A percentile compares a stretch with the other conserved stretches of the same genome.
phyloP scores from a whole-genome alignment of 768 basidiomycete genomes.

The Cyclocybe cylindracea region DNA sequence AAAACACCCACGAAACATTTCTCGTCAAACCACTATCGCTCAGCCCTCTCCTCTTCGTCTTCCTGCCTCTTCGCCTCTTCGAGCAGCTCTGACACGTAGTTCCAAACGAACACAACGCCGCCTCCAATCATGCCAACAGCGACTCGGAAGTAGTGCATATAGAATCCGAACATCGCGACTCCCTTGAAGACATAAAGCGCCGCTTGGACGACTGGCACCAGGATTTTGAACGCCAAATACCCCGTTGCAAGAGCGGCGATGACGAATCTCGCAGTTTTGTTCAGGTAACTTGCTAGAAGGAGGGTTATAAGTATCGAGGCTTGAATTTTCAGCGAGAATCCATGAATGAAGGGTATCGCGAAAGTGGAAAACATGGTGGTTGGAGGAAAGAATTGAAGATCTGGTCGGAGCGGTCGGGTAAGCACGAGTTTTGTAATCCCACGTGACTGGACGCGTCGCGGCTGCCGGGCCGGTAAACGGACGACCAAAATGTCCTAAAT shows the following conservation, averaged over 20 bases:
- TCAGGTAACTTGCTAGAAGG: conserved; percentile 28
- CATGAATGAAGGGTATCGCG: conserved; percentile 26
- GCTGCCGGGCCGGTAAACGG: no score
- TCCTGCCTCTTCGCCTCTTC: conserved; percentile 1
- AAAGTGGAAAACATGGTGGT: conserved; percentile 2
- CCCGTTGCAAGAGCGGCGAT: conserved; percentile 20
- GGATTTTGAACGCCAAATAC: conserved; percentile 27
- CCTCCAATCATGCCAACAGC: conserved; percentile 24
- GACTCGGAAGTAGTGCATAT: conserved; percentile 32
- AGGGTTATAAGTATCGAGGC: conserved; percentile 24
- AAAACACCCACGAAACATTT: no score
- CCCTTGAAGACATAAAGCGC: conserved; percentile 26
- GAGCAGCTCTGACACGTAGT: conserved; percentile 13
- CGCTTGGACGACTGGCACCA: conserved; percentile 24
- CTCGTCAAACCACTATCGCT: neutral
- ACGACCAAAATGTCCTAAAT: no score
- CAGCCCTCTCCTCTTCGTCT: neutral
- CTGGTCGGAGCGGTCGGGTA: neutral
- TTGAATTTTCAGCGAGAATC: conserved; percentile 31
- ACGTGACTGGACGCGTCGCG: no score
- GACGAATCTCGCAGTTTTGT: conserved; percentile 22
- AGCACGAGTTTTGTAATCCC: neutral
- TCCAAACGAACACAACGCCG: conserved; percentile 16
- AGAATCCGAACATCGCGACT: conserved; percentile 36
- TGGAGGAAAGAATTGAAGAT: neutral